phyloP scores from a whole-genome alignment of 1,284 basidiomycete species.

The Clitocybe nebularis region DNA sequence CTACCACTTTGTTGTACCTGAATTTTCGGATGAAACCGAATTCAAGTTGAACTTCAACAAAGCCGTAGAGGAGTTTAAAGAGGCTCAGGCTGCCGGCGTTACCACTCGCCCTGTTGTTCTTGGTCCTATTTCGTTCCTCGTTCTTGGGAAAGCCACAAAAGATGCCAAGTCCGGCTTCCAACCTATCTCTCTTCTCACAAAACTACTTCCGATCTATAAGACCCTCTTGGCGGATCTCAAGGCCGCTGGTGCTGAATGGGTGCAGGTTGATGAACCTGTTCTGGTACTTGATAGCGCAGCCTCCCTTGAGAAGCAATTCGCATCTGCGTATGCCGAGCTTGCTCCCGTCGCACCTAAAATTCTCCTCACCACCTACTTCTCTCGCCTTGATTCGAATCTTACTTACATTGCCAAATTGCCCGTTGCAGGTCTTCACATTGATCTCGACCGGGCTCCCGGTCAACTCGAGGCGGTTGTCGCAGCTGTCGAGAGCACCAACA shows the following conservation, averaged over 20 bases:
- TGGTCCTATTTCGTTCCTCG: constrained; percentile 94
- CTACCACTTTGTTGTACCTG: constrained; percentile 99
- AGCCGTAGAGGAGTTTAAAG: constrained; percentile 90
- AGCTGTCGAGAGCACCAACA: constrained; percentile 80
- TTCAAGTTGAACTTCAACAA: constrained; percentile 98
- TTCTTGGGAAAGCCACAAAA: constrained; percentile 89
- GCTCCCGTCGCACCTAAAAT: constrained; percentile 86
- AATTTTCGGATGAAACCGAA: constrained; percentile 88
- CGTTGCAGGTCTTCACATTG: constrained; percentile 92
- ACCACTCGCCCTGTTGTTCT: constrained; percentile 94
- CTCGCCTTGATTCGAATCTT: constrained; percentile 92
- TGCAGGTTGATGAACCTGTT: constrained; percentile 97
- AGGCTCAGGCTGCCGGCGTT: constrained; percentile 90
- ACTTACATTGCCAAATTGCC: constrained; percentile 91
- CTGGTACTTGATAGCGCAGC: constrained; percentile 90
- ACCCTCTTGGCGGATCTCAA: constrained; percentile 91
- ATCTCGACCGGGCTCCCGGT: constrained; percentile 89
- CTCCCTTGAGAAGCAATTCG: constrained; percentile 79
- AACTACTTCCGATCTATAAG: constrained; percentile 91
- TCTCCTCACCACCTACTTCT: constrained; percentile 93
- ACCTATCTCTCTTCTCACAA: constrained; percentile 86
- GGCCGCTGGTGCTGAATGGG: constrained; percentile 88
- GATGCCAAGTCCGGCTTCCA: constrained; percentile 86
- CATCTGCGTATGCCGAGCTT: constrained; percentile 81
- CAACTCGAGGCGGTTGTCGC: constrained; percentile 86